Percentiles rank a stretch among this genome's conserved stretches.
These are phyloP conservation scores for Sinapis alba DNA, from an alignment of 441 rosid species.

Conservation along the genomic window DNA sequence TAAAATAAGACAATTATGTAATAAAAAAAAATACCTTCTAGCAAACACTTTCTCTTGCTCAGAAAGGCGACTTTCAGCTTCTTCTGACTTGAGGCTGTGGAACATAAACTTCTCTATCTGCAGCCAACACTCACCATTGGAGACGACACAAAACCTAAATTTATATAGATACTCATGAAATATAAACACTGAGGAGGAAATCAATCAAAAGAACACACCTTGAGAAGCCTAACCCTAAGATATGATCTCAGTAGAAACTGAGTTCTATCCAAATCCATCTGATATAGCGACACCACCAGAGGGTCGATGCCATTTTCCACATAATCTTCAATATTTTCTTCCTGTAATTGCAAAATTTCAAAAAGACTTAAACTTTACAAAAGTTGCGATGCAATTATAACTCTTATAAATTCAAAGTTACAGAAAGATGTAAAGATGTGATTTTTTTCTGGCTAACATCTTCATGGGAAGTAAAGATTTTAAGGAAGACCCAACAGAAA, in stretches of 20 bases:
- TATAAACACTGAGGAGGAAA: not conserved
- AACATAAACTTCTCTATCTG: constrained; percentile 85
- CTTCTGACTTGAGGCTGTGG: constrained; percentile 57
- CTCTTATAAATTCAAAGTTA: too few species aligned
- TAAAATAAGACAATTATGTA: not conserved
- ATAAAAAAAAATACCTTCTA: constrained; percentile 49
- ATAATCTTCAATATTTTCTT: constrained; percentile 68
- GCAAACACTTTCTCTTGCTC: constrained; percentile 64
- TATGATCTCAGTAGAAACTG: constrained; percentile 85
- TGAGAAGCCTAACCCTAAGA: constrained; percentile 80
- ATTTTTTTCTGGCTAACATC: not conserved
- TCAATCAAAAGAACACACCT: constrained; percentile 44
- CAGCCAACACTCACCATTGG: constrained; percentile 13
- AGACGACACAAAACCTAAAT: constrained; percentile 4
- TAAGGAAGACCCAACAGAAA: constrained; percentile 2
- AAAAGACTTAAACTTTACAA: not conserved
- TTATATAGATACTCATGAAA: too few species aligned
- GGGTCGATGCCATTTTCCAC: constrained; percentile 59
- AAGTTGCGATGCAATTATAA: not conserved
- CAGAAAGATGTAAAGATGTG: not conserved
- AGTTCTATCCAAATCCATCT: constrained; percentile 82
- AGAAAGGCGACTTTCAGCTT: constrained; percentile 58
- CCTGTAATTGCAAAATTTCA: constrained; percentile 46
- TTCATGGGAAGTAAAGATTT: not conserved
- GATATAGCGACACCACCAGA: constrained; percentile 75